Evolutionary conservation across 2,329 filamentous ascomycete genomes (phyloP).

Genomic region (Tolypocladium pustulatum): DNA sequence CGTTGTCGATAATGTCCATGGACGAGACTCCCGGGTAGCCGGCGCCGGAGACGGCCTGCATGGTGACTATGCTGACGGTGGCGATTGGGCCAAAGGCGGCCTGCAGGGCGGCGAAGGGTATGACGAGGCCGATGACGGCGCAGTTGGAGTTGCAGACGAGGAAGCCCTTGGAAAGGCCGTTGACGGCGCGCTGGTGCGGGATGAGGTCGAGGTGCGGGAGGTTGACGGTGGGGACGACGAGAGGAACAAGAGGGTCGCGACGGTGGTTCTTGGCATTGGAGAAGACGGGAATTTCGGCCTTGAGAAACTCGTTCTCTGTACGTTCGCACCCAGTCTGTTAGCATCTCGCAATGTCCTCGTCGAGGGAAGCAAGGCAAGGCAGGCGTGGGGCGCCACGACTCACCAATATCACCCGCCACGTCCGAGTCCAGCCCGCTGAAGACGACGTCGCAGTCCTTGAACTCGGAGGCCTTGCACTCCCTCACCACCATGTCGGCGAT

Average conservation of each 20-base stretch:
- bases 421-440: constrained; percentile 90
- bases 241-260: constrained; percentile 76
- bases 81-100: constrained; percentile 77
- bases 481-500: constrained; percentile 76
- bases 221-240: constrained; percentile 94
- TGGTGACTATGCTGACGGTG: constrained; percentile 68
- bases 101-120: constrained; percentile 86
- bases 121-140: constrained; percentile 91
- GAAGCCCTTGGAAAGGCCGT: constrained; percentile 72
- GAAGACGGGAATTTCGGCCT: constrained; percentile 82
- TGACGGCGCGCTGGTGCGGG: constrained; percentile 70
- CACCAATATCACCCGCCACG: constrained; percentile 85
- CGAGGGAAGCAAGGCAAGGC: neutral
- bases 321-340: neutral
- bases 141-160: constrained; percentile 98
- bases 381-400: constrained; percentile 18
- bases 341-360: neutral
- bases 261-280: constrained; percentile 98
- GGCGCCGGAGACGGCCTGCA: constrained; percentile 89
- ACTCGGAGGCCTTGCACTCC: constrained; percentile 73
- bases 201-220: constrained; percentile 78
- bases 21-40: constrained; percentile 82
- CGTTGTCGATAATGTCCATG: constrained; percentile 95
- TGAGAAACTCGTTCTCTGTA: constrained; percentile 80
- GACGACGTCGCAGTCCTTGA: constrained; percentile 82